Percentiles rank a stretch among this genome's conserved stretches.
These are phyloP conservation scores for Pseudocercospora cruenta DNA, from an alignment of 2,329 filamentous ascomycete genomes.

Conservation along the genomic window DNA sequence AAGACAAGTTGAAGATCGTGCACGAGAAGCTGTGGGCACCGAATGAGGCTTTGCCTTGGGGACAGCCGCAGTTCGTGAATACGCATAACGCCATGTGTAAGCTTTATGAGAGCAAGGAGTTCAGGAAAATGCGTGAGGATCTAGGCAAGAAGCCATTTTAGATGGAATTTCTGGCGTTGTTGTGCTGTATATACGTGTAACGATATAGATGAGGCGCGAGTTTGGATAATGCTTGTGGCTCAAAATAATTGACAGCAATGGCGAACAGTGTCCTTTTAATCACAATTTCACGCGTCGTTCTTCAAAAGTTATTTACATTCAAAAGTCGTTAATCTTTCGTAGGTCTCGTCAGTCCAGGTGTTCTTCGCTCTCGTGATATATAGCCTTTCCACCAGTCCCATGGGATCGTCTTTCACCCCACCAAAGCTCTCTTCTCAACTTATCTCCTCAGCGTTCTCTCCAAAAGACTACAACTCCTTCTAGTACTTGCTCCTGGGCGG, in stretches of 20 bases:
- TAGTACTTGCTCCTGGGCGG: constrained; percentile 23
- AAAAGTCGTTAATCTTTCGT: background rate
- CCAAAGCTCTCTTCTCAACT: background rate
- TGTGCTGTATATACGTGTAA: constrained; percentile 1
- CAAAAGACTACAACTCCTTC: background rate
- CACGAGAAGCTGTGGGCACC: constrained; percentile 29
- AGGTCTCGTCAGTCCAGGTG: background rate
- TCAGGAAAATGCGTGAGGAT: constrained; percentile 16
- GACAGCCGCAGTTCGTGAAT: constrained; percentile 22
- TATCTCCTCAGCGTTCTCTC: background rate
- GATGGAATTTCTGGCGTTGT: background rate
- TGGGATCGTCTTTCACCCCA: no score
- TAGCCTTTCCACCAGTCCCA: background rate
- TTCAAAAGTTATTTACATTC: background rate
- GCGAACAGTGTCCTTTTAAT: background rate
- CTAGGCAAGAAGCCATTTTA: constrained; percentile 20
- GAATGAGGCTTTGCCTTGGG: constrained; percentile 21
- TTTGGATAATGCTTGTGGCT: background rate
- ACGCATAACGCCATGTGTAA: constrained; percentile 26
- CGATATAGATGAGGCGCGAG: constrained; percentile 4
- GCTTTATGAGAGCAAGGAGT: constrained; percentile 26
- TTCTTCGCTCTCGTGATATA: background rate
- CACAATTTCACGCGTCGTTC: background rate
- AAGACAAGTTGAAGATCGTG: constrained; percentile 26
- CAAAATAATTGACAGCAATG: background rate